These are phyloP conservation scores for Claviceps sp. DNA, from an alignment of 2,329 filamentous ascomycete species.

Conservation along the genomic window DNA sequence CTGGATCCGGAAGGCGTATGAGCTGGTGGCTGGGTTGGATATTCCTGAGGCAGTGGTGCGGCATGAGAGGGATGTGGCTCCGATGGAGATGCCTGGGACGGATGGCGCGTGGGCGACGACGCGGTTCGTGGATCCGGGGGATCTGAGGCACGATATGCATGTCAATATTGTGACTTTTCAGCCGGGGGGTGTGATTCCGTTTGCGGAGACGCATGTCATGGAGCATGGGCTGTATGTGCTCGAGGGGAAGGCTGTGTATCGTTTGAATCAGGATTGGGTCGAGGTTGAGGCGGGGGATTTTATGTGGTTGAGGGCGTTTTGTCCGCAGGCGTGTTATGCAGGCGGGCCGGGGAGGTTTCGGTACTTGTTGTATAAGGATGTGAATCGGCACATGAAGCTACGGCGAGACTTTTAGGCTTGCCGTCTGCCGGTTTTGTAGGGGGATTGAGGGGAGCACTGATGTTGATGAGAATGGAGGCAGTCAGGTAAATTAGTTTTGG, in stretches of 20 bases:
- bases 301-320: conserved; percentile 6
- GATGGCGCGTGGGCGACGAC: conserved; percentile 5
- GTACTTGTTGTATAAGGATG: conserved; percentile 6
- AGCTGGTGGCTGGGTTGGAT: neutral
- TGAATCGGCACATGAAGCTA: conserved; percentile 5
- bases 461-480: no score
- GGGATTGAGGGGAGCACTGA: no score
- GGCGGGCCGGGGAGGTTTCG: conserved; percentile 5
- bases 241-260: conserved; percentile 5
- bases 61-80: conserved; percentile 2
- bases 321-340: conserved; percentile 5
- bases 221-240: conserved; percentile 6
- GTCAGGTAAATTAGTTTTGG: no score
- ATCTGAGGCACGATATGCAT: conserved; percentile 6
- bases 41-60: neutral
- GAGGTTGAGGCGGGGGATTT: conserved; percentile 6
- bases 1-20: conserved; percentile 6
- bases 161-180: conserved; percentile 4
- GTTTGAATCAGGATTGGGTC: conserved; percentile 5
- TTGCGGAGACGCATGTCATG: conserved; percentile 6
- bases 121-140: conserved; percentile 4
- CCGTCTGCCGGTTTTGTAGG: no score
- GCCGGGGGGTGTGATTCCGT: conserved; percentile 5
- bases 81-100: conserved; percentile 1
- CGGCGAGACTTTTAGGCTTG: neutral